Percentiles rank a stretch among this genome's conserved stretches.
These are phyloP conservation scores for Scutellaria minor DNA, from an alignment of 257 asterid species.

Conservation along the genomic window DNA sequence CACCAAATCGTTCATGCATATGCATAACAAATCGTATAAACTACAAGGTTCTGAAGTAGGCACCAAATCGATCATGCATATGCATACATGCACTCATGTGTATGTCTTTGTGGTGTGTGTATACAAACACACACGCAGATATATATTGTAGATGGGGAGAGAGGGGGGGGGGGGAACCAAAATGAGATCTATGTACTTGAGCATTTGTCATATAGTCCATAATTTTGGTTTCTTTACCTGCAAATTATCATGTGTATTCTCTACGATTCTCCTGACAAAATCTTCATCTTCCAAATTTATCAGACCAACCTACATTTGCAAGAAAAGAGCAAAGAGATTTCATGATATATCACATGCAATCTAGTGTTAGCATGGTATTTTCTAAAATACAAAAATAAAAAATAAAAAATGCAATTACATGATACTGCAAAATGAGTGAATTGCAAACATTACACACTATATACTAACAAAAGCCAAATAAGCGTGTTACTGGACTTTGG, in stretches of 20 bases:
- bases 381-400: background rate
- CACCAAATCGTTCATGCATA: background rate
- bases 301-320: slow-evolving; percentile 75
- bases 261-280: slow-evolving; percentile 70
- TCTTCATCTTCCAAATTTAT: slow-evolving; percentile 95
- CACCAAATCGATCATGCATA: background rate
- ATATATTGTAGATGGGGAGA: background rate
- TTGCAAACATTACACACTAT: background rate
- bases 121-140: too few relatives aligned
- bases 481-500: background rate
- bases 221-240: slow-evolving; percentile 62
- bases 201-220: slow-evolving; percentile 15
- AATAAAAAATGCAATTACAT: background rate
- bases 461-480: slow-evolving; percentile 9
- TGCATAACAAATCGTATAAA: slow-evolving; percentile 18
- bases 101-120: background rate
- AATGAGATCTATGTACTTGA: background rate
- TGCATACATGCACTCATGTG: background rate
- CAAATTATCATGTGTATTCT: slow-evolving; percentile 64
- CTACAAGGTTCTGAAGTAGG: slow-evolving; percentile 25
- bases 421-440: slow-evolving; percentile 7
- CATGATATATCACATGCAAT: slow-evolving; percentile 16
- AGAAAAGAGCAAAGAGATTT: slow-evolving; percentile 23
- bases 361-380: slow-evolving; percentile 1
- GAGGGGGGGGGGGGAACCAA: background rate